A percentile compares a stretch with the other conserved stretches of the same genome.
Evolutionary conservation across 1,139 yeast genomes (phyloP).

Genomic region (Pichia sp.): DNA sequence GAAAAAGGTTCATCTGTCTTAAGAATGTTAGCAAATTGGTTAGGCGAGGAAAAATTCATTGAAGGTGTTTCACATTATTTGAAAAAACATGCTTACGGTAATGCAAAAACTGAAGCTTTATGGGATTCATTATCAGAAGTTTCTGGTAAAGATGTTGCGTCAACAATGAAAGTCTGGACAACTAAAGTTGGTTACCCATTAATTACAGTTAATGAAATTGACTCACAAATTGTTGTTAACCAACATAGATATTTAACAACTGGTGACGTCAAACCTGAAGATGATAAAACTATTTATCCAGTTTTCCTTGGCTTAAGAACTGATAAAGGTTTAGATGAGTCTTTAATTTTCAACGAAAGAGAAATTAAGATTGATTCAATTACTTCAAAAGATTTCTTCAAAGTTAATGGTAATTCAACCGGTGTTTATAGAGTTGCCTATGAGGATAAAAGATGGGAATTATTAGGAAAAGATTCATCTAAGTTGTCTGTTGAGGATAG

Average conservation of each 20-base stretch:
- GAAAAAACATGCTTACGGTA: slow-evolving; percentile 43
- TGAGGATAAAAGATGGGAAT: slow-evolving; percentile 43
- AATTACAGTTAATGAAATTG: slow-evolving; percentile 35
- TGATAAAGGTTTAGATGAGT: slow-evolving; percentile 56
- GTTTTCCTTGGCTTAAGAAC: slow-evolving; percentile 70
- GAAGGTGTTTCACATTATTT: slow-evolving; percentile 50
- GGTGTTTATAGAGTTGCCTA: slow-evolving; percentile 69
- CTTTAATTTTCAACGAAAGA: slow-evolving; percentile 67
- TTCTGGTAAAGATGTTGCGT: slow-evolving; percentile 42
- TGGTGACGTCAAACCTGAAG: slow-evolving; percentile 48
- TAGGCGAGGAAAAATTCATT: slow-evolving; percentile 46
- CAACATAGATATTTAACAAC: slow-evolving; percentile 58
- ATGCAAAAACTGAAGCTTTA: slow-evolving; percentile 47
- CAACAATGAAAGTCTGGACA: slow-evolving; percentile 51
- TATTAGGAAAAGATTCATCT: slow-evolving; percentile 43
- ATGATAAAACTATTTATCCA: slow-evolving; percentile 53
- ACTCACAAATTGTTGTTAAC: slow-evolving; percentile 31
- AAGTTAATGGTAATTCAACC: slow-evolving; percentile 56
- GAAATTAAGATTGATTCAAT: slow-evolving; percentile 13
- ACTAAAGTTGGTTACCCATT: slow-evolving; percentile 52
- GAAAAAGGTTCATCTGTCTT: slow-evolving; percentile 52
- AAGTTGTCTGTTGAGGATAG: slow-evolving; percentile 54
- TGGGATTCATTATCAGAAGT: slow-evolving; percentile 47
- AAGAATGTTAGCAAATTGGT: slow-evolving; percentile 50
- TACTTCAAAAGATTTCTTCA: slow-evolving; percentile 38